A percentile compares a stretch with the other conserved stretches of the same genome.
Evolutionary conservation across 2,329 filamentous ascomycete genomes (phyloP).

Genomic region (Fusarium subglutinans): DNA sequence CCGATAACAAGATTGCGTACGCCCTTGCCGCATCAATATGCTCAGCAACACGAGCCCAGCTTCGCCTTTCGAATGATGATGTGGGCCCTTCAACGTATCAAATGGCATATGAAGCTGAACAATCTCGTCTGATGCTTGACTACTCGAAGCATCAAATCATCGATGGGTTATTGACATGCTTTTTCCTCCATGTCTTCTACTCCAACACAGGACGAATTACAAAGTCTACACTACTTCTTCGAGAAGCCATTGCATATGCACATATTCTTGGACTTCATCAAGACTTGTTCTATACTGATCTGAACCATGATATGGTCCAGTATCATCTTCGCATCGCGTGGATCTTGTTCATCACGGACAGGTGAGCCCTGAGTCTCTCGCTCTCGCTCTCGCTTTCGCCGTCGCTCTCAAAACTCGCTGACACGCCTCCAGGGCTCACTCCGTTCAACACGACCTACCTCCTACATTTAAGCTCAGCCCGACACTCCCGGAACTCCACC

Average conservation of each 20-base stretch:
- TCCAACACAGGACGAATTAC: conserved; percentile 8
- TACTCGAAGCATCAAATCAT: conserved; percentile 3
- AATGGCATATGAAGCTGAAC: conserved; percentile 4
- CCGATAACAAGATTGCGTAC: conserved; percentile 7
- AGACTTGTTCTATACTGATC: conserved; percentile 9
- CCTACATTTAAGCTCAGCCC: conserved; percentile 23
- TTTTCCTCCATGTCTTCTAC: conserved; percentile 25
- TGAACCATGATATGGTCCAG: neutral
- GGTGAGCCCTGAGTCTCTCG: neutral
- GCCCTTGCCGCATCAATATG: conserved; percentile 12
- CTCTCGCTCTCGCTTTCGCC: neutral
- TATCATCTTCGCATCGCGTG: conserved; percentile 22
- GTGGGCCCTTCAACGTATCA: neutral
- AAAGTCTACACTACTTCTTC: conserved; percentile 14
- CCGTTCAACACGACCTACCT: conserved; percentile 16
- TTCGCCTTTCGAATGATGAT: neutral
- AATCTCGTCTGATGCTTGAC: conserved; percentile 13
- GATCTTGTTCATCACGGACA: conserved; percentile 20
- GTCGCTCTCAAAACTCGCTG: neutral
- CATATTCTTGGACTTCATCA: conserved; percentile 22
- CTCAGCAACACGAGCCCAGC: conserved; percentile 19
- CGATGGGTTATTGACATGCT: conserved; percentile 11
- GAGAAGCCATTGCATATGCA: conserved; percentile 16
- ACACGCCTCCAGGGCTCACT: conserved; percentile 4
- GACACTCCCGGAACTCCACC: conserved; percentile 2